Evolutionary conservation across 176 grass and related monocot species (phyloP).

Genomic region (Tillandsia leiboldiana): DNA sequence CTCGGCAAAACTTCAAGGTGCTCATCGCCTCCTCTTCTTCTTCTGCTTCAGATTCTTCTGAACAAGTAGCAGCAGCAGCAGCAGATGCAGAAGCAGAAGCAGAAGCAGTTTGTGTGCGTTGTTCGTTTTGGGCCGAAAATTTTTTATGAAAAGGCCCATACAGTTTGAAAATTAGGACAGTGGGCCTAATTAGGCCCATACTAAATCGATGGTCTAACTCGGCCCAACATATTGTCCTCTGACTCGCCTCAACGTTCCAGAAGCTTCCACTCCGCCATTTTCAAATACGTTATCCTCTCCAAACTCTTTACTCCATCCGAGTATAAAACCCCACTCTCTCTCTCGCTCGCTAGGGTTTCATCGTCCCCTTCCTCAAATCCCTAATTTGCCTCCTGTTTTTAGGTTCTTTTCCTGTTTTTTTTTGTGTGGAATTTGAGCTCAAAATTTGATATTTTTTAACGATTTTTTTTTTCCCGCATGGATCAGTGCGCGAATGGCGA

Average conservation of each 20-base stretch:
- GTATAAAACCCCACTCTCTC: neutral
- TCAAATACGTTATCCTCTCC: neutral
- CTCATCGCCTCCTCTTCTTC: slow-evolving; percentile 31
- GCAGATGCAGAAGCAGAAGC: neutral
- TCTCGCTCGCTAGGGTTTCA: slow-evolving; percentile 9
- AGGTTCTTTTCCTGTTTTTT: neutral
- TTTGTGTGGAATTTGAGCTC: neutral
- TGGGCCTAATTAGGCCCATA: too few relatives aligned
- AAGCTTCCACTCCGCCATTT: slow-evolving; percentile 25
- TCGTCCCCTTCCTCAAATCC: slow-evolving; percentile 1
- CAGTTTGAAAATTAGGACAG: too few relatives aligned
- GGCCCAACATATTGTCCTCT: neutral
- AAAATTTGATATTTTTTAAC: neutral
- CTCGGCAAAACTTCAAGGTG: slow-evolving; percentile 48
- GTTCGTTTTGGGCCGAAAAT: neutral
- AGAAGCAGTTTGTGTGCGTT: neutral
- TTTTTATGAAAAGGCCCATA: neutral
- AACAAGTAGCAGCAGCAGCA: neutral
- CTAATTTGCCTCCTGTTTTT: neutral
- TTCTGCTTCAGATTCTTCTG: neutral
- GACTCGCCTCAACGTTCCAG: slow-evolving; percentile 6
- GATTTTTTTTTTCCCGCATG: neutral
- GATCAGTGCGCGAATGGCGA: slow-evolving; percentile 16
- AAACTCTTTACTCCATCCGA: neutral
- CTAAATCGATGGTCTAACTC: too few relatives aligned